Evolutionary conservation across 2,329 filamentous ascomycete genomes (phyloP), one percentile per base, ranked within the genome.

Genomic region (Coniochaeta pulveracea): DNA sequence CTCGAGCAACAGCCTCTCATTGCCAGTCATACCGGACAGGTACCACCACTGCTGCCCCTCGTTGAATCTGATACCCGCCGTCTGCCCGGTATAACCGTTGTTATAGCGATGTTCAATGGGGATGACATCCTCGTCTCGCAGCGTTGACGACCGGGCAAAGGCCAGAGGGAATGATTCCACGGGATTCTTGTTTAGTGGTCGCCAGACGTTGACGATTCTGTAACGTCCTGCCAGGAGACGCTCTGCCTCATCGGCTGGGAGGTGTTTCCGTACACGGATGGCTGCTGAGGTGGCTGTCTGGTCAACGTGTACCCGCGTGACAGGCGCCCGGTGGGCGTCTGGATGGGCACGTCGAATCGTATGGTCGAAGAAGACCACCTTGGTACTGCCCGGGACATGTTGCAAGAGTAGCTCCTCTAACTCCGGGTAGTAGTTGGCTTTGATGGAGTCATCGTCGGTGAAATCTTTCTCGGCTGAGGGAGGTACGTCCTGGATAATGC

Each of bases 131-230:
- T 63, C 59, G 33, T 81, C 67, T 1, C 56, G 47, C 1, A 82
- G 69, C 0, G 67, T 69, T 2, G 70, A 59, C 50, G 76, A 78
- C 31, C 80, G 78, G 1, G 80, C 72, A 21, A 85, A 75, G 0
- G 75, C 78, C 1, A 86, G 63, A 2, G 82, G 82, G 44, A 67
- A 72, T 27, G 80, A 69, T 37, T 76, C 72, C 6, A 83, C 67
- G 3, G 78, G 72, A 22, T 62, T 60, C 43, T 56, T 53, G 54
- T 68, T 72, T 7, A 74, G 57, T 11, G 77, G 76, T 0, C 82
- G 69, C 86, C 86, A 94, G 30, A 94, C 79, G 44, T 93, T 94
- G 53, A 94, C 73, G 48, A 94, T 84, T 39, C 85, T 72, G 55
- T 85, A 86, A 3, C 85, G 75, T 3, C 69, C 73, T 37, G 65